Conservation (phyloP, 768 basidiomycete genomes). For the Leccinum arenicola region DNA sequence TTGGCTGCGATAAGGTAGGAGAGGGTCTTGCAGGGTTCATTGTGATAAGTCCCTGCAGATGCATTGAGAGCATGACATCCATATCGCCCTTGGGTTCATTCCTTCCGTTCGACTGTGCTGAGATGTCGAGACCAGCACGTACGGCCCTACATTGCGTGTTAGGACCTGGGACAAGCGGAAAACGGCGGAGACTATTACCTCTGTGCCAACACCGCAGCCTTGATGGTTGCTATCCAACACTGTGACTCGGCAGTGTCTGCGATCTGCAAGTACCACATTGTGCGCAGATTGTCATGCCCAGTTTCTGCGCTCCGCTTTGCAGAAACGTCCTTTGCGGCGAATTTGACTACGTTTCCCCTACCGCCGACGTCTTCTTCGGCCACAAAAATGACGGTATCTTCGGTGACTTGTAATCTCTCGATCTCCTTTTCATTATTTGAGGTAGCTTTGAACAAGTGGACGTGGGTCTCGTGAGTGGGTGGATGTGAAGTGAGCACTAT, state of each 20-base stretch:
- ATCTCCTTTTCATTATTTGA: constrained; percentile 62
- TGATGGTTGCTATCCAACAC: constrained; percentile 74
- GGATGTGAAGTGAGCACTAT: constrained; percentile 53
- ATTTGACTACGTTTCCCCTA: constrained; percentile 55
- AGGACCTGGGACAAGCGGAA: neutral
- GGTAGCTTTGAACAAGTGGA: constrained; percentile 72
- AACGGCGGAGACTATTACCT: constrained; percentile 39
- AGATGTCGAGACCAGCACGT: constrained; percentile 60
- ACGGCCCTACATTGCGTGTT: constrained; percentile 46
- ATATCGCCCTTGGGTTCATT: constrained; percentile 75
- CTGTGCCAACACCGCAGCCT: constrained; percentile 67
- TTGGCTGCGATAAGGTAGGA: constrained; percentile 10
- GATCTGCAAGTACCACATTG: constrained; percentile 66
- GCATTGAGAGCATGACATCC: constrained; percentile 82
- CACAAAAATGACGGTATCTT: constrained; percentile 73
- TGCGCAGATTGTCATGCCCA: constrained; percentile 4
- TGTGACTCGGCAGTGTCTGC: constrained; percentile 59
- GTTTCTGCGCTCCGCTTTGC: constrained; percentile 30
- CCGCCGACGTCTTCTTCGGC: constrained; percentile 53
- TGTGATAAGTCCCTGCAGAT: constrained; percentile 56
- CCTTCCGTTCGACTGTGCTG: constrained; percentile 39
- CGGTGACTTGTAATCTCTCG: constrained; percentile 73
- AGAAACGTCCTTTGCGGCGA: constrained; percentile 63
- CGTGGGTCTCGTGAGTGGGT: constrained; percentile 42
- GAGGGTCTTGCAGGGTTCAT: constrained; percentile 19